Base-by-base conservation (phyloP, 192 early-diverging fungal species). In the Gamsiella multidivaricata region DNA sequence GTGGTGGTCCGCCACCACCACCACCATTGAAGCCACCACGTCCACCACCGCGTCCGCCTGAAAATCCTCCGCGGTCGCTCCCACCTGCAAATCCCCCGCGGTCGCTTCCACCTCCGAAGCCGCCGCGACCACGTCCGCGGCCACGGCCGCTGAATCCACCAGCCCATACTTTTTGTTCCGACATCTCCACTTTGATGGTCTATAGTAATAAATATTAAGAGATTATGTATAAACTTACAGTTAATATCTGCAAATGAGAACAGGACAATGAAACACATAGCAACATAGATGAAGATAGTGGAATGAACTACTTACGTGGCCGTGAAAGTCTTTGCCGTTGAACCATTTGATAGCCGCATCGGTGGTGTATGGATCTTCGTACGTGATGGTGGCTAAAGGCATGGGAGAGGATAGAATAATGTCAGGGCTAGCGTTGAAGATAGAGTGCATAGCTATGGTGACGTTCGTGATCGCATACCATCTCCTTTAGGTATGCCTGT, bases 311-410 rank as follows among this genome's bases (percentile, higher is more conserved):
- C 54, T 18, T 74, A 84, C 80, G 61, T 73, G 67, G 31, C 80
- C 72, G 54, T 74, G 69, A 37, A 79, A 73, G 26, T 80, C 54
- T 25, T 69, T 85, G 83, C 89, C 89, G 41, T 88, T 70, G 65
- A 93, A 93, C 88, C 90, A 93, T 18, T 89, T 80, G 41, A 93
- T 93, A 8, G 91, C 91, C 46, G 85, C 88, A 56, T 89, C 87
- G 20, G 88, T 85, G 23, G 92, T 83, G 17, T 80, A 83, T 5
- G 92, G 90, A 79, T 93, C 92, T 42, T 91, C 90, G 74, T 91
- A 93, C 4, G 91, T 92, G 15, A 93, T 74, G 18, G 91, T 93
- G 10, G 91, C 91, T 84, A 65, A 6, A 23, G 7, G n/a, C 25
- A 25, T 33, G n/a, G 52, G 1, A 52, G 22, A 46, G n/a, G 1